Evolutionary conservation across 2,329 filamentous ascomycete genomes (phyloP).

Genomic region (Colletotrichum sp.): DNA sequence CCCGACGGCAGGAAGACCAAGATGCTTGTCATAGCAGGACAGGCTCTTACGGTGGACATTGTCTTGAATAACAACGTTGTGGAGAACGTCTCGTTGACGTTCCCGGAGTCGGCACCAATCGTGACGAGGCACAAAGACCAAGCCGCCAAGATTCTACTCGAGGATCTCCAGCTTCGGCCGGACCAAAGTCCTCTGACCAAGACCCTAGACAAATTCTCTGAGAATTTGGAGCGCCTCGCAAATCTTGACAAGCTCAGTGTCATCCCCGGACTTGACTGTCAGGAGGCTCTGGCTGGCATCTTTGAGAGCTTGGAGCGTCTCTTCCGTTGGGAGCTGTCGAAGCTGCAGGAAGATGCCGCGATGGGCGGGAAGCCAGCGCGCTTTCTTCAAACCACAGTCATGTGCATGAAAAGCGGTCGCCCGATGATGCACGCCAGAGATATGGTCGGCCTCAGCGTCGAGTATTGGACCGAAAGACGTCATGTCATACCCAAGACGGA

Average conservation of each 20-base stretch:
- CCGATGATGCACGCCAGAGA: slow-evolving; percentile 74
- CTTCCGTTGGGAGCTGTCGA: slow-evolving; percentile 73
- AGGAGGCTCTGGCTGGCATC: slow-evolving; percentile 77
- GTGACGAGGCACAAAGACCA: slow-evolving; percentile 65
- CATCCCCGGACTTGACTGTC: slow-evolving; percentile 72
- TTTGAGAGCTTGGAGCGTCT: slow-evolving; percentile 73
- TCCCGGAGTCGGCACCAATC: slow-evolving; percentile 63
- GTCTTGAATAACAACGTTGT: slow-evolving; percentile 67
- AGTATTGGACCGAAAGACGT: slow-evolving; percentile 77
- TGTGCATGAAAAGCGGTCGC: slow-evolving; percentile 73
- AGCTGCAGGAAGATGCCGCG: slow-evolving; percentile 54
- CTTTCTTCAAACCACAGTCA: slow-evolving; percentile 60
- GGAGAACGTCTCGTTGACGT: slow-evolving; percentile 65
- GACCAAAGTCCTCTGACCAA: slow-evolving; percentile 72
- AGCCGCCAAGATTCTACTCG: slow-evolving; percentile 69
- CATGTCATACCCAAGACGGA: slow-evolving; percentile 45
- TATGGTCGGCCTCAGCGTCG: slow-evolving; percentile 72
- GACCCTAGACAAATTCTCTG: slow-evolving; percentile 71
- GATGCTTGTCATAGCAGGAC: slow-evolving; percentile 67
- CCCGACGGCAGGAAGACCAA: slow-evolving; percentile 53
- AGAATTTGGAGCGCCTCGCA: slow-evolving; percentile 74
- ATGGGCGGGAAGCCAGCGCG: slow-evolving; percentile 51
- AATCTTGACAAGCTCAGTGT: slow-evolving; percentile 75
- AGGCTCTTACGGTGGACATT: slow-evolving; percentile 66
- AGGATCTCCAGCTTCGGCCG: slow-evolving; percentile 65